Conservation (phyloP, 208 protist genomes). For the Trypanosoma platydactyli region DNA sequence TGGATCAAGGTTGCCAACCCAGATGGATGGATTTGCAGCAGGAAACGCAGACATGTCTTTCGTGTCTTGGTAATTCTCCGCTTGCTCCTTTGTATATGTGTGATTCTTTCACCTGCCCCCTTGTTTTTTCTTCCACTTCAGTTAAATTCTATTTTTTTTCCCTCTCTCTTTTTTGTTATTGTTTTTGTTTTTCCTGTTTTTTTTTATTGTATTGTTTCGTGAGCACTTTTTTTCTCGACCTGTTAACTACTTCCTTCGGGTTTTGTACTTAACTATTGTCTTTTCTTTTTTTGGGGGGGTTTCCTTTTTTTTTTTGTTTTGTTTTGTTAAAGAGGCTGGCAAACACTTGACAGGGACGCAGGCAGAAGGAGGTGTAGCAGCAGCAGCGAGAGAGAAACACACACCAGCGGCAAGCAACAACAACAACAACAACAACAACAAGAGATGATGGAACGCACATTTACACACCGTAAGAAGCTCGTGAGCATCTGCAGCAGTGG, state of each 20-base stretch:
- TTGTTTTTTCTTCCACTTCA: constrained; percentile 1
- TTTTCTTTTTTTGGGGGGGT: constrained; percentile 34
- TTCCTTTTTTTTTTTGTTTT: constrained; percentile 38
- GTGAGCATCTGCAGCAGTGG: too few relatives aligned
- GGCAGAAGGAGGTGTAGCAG: too few relatives aligned
- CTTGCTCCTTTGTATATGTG: constrained; percentile 9
- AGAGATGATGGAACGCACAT: too few relatives aligned
- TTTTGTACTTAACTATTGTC: constrained; percentile 4
- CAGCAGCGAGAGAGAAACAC: background rate
- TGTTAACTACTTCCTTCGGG: constrained; percentile 19
- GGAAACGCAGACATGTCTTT: constrained; percentile 32
- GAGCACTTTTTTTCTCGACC: constrained; percentile 21
- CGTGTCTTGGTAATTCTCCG: background rate
- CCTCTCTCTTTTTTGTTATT: constrained; percentile 16
- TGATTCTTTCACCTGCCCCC: constrained; percentile 12
- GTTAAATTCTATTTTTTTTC: constrained; percentile 34
- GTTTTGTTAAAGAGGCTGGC: background rate
- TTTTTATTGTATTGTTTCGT: constrained; percentile 11
- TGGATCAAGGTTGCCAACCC: constrained; percentile 97
- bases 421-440: too few relatives aligned
- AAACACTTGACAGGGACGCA: too few relatives aligned
- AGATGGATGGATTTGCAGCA: constrained; percentile 94
- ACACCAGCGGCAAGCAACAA: too few relatives aligned
- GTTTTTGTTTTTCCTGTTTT: constrained; percentile 23
- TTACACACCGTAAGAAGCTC: too few relatives aligned